phyloP scores from a whole-genome alignment of 176 grass and related monocot species.

The Poa pratensis region DNA sequence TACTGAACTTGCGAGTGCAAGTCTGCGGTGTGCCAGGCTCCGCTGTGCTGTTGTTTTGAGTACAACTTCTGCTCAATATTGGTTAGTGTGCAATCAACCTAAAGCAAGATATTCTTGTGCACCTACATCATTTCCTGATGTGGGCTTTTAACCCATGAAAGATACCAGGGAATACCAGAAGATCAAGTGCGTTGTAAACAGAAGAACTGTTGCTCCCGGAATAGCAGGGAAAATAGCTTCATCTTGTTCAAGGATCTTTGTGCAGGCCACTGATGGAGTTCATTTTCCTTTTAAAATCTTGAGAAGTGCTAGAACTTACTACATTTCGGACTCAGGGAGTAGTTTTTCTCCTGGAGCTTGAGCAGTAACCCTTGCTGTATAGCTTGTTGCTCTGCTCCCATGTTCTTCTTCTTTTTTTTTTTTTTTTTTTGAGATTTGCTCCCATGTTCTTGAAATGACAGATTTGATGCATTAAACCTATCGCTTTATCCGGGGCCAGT shows the following conservation, averaged over 20 bases:
- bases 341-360: background rate
- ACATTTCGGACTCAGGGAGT: background rate
- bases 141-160: background rate
- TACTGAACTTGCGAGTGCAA: conserved; percentile 48
- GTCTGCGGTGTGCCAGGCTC: conserved; percentile 19
- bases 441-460: background rate
- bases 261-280: no score
- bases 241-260: no score
- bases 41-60: conserved; percentile 10
- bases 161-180: background rate
- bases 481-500: background rate
- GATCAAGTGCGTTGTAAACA: background rate
- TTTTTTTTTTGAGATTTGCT: no score
- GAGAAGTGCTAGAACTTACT: no score
- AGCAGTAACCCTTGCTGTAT: background rate
- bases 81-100: background rate
- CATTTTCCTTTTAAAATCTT: no score
- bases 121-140: background rate
- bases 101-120: background rate
- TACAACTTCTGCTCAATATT: conserved; percentile 2
- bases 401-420: no score
- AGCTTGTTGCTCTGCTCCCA: background rate
- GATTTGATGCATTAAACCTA: background rate
- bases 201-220: background rate
- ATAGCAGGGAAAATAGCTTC: no score